Evolutionary conservation across 331 rosid genomes (phyloP).

Genomic region (Phaseolus coccineus): DNA sequence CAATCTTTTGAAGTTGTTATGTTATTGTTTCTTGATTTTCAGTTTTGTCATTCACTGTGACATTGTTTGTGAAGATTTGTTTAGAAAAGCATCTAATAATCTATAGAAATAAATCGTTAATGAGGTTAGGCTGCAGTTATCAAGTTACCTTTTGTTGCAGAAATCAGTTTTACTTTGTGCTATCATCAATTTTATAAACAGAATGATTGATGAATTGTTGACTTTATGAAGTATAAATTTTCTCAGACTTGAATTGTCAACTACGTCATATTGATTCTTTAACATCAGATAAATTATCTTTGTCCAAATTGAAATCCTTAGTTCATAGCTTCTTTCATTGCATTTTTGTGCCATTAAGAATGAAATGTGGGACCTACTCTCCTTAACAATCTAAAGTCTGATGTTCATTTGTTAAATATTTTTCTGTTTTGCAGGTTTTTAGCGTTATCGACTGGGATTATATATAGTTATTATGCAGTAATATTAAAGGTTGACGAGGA

Average conservation of each 20-base stretch:
- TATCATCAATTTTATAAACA: not conserved
- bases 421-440: conserved; percentile 47
- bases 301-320: conserved; percentile 15
- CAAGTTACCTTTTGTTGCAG: conserved; percentile 17
- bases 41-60: conserved; percentile 2
- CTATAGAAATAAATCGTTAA: conserved; percentile 6
- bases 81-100: conserved; percentile 4
- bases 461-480: conserved; percentile 76
- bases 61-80: not conserved
- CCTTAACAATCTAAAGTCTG: not conserved
- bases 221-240: not conserved
- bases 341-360: not conserved
- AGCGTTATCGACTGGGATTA: conserved; percentile 48
- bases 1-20: conserved; percentile 10
- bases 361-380: not conserved
- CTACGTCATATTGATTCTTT: not conserved
- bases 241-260: not conserved
- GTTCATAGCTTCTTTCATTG: not conserved
- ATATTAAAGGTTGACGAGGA: conserved; percentile 94
- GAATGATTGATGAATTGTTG: not conserved
- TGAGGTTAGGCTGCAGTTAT: conserved; percentile 24
- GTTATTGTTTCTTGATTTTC: conserved; percentile 12
- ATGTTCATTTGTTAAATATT: conserved; percentile 22
- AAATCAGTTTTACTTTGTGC: conserved; percentile 23
- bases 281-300: not conserved